Conservation (phyloP, 1,139 yeast genomes). For the Scheffersomyces insectosa region DNA sequence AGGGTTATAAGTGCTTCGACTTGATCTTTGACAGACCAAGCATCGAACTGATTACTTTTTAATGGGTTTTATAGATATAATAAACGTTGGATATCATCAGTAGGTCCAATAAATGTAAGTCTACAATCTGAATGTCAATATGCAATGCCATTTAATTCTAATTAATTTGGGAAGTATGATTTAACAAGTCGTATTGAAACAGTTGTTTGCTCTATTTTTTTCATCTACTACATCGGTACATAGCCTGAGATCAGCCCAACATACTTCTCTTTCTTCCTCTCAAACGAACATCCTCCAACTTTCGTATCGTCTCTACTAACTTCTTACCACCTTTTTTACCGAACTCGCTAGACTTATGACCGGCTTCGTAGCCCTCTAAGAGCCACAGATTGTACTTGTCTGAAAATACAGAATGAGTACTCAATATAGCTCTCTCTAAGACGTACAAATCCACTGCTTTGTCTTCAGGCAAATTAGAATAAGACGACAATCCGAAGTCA, state of each 20-base stretch:
- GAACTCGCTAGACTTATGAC: conserved; percentile 28
- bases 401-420: conserved; percentile 84
- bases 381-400: conserved; percentile 67
- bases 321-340: conserved; percentile 38
- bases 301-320: conserved; percentile 54
- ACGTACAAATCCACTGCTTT: conserved; percentile 96
- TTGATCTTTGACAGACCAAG: conserved; percentile 14
- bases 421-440: conserved; percentile 83
- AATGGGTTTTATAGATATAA: not conserved
- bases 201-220: too few species aligned
- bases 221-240: not conserved
- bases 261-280: conserved; percentile 95
- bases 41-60: conserved; percentile 14
- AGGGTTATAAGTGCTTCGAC: conserved; percentile 15
- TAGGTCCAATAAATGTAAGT: too few species aligned
- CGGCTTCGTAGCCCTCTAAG: conserved; percentile 66
- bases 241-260: conserved; percentile 57
- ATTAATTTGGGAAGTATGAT: too few species aligned
- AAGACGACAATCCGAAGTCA: conserved; percentile 89
- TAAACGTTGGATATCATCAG: too few species aligned
- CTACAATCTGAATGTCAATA: too few species aligned
- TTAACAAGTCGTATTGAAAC: too few species aligned
- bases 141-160: too few species aligned
- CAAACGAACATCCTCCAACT: conserved; percentile 81
- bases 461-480: conserved; percentile 78